Conservation (phyloP, 495 filamentous ascomycete species). For the Chaetomidium leptoderma region DNA sequence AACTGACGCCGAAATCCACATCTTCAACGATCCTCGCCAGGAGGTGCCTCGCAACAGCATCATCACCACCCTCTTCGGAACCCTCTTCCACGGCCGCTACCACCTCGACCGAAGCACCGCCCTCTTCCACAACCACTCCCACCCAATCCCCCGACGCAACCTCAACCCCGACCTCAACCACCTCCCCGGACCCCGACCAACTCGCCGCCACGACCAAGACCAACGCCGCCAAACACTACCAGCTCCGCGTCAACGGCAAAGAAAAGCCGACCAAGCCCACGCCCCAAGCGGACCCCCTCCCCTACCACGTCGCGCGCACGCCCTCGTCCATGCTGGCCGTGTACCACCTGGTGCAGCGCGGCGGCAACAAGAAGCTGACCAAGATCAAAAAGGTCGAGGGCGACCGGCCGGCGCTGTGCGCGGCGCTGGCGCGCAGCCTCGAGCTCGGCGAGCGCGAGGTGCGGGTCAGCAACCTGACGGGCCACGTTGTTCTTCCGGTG, state of each 20-base stretch:
- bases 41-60: slow-evolving; percentile 4
- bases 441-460: slow-evolving; percentile 45
- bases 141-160: neutral
- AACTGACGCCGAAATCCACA: neutral
- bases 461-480: slow-evolving; percentile 55
- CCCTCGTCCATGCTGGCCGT: slow-evolving; percentile 67
- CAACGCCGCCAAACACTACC: neutral
- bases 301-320: slow-evolving; percentile 74
- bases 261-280: no score
- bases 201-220: neutral
- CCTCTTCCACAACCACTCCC: neutral
- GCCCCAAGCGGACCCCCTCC: slow-evolving; percentile 19
- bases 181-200: neutral
- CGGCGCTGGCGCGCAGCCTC: slow-evolving; percentile 39
- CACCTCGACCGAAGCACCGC: neutral
- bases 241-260: no score
- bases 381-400: slow-evolving; percentile 75
- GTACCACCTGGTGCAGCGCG: slow-evolving; percentile 70
- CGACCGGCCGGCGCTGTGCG: slow-evolving; percentile 53
- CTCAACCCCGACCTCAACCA: neutral
- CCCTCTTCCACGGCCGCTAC: neutral
- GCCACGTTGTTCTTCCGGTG: slow-evolving; percentile 63
- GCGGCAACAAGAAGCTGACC: slow-evolving; percentile 73
- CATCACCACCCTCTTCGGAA: neutral
- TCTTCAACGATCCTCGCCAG: neutral